Conservation (phyloP, 495 filamentous ascomycete genomes). For the Penicillium parvum region DNA sequence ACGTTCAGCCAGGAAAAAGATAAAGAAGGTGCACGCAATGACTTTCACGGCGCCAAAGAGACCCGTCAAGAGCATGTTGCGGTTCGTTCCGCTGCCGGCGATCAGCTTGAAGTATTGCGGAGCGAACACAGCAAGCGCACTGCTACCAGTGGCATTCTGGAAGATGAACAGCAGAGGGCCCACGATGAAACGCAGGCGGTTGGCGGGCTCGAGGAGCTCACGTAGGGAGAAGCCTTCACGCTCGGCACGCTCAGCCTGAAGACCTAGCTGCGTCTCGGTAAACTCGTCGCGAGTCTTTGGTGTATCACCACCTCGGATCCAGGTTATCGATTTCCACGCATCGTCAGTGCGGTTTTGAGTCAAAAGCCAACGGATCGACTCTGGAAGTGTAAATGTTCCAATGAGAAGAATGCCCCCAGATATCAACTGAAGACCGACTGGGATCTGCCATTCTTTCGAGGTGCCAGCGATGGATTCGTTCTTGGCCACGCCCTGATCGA, state of each 20-base stretch:
- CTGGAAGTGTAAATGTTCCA: conserved; percentile 43
- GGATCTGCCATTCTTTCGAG: conserved; percentile 49
- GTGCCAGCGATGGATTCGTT: conserved; percentile 55
- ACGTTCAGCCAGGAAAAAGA: conserved; percentile 36
- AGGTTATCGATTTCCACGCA: conserved; percentile 43
- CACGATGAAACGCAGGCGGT: conserved; percentile 33
- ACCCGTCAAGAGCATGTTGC: conserved; percentile 35
- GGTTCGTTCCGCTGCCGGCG: conserved; percentile 24
- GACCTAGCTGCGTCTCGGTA: conserved; percentile 37
- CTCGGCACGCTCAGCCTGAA: conserved; percentile 38
- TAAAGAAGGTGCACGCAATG: conserved; percentile 33
- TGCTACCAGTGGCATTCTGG: conserved; percentile 24
- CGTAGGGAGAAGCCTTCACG: conserved; percentile 34
- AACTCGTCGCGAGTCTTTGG: conserved; percentile 41
- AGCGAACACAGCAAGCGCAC: conserved; percentile 26
- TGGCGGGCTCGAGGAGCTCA: conserved; percentile 40
- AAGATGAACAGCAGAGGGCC: conserved; percentile 19
- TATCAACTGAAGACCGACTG: conserved; percentile 48
- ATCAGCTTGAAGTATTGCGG: conserved; percentile 40
- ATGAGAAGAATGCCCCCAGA: conserved; percentile 45
- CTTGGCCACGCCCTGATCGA: conserved; percentile 24
- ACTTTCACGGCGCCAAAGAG: conserved; percentile 42
- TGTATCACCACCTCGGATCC: conserved; percentile 43
- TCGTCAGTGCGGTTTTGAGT: conserved; percentile 35
- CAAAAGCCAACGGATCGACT: conserved; percentile 50